These are phyloP conservation scores for Teunomyces pallodes DNA, from an alignment of 805 yeast species.

Conservation along the genomic window DNA sequence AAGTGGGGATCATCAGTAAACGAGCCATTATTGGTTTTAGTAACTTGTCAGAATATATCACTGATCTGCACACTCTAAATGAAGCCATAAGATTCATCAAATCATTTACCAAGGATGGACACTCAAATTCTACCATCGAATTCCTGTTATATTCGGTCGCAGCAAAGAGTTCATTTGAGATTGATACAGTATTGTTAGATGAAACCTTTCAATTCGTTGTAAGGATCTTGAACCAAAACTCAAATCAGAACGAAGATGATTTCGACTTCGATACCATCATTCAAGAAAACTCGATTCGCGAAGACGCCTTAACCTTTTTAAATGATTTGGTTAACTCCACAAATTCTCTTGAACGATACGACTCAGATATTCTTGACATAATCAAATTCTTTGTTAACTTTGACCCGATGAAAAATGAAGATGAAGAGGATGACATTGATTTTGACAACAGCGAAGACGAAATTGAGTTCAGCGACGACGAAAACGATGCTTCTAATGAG, in stretches of 20 bases:
- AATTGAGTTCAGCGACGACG: conserved; percentile 40
- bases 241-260: conserved; percentile 14
- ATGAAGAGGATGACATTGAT: conserved; percentile 27
- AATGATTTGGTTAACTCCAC: conserved; percentile 26
- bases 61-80: conserved; percentile 3
- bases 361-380: conserved; percentile 15
- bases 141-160: conserved; percentile 9
- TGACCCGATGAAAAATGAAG: conserved; percentile 25
- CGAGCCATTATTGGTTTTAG: conserved; percentile 51
- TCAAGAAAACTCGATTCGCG: conserved; percentile 47
- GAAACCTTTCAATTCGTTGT: conserved; percentile 5
- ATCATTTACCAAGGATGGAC: background rate
- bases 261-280: conserved; percentile 44
- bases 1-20: conserved; percentile 46
- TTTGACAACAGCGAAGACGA: conserved; percentile 13
- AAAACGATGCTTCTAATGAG: conserved; percentile 45
- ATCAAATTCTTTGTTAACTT: conserved; percentile 25
- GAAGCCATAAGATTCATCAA: background rate
- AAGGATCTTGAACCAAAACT: conserved; percentile 3
- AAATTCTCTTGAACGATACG: conserved; percentile 9
- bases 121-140: background rate
- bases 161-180: conserved; percentile 1
- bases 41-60: conserved; percentile 26
- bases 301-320: conserved; percentile 47
- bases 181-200: conserved; percentile 6